Percentiles rank a stretch among this genome's conserved stretches.
Evolutionary conservation across 305 asterid genomes (phyloP).

Genomic region (Caryopteris hybrid): DNA sequence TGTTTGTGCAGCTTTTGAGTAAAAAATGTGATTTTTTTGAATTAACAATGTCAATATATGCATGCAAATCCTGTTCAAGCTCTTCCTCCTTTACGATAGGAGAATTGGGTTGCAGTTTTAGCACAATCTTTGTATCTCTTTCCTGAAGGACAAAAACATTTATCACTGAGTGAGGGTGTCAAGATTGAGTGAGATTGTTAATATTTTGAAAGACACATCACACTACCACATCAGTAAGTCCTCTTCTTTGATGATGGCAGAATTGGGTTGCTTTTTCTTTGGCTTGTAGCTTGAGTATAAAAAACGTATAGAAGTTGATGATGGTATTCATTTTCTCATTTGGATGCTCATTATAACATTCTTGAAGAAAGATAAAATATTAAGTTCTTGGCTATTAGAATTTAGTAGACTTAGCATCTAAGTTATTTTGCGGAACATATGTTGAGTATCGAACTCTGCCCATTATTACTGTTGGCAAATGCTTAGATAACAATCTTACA

Average conservation of each 20-base stretch:
- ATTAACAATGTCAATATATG: not conserved
- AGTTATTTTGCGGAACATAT: not conserved
- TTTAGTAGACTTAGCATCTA: not conserved
- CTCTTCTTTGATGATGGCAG: not conserved
- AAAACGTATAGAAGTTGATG: not conserved
- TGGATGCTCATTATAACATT: not conserved
- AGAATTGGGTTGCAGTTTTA: not conserved
- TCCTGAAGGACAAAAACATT: too few species aligned
- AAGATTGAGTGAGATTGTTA: too few species aligned
- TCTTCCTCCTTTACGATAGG: not conserved
- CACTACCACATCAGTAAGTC: too few species aligned
- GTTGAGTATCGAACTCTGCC: not conserved
- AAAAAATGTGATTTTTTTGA: not conserved
- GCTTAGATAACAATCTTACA: too few species aligned
- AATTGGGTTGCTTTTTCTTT: not conserved
- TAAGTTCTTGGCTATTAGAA: not conserved
- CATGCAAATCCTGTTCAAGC: not conserved
- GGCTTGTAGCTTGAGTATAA: not conserved
- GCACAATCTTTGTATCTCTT: too few species aligned
- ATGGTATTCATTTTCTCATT: not conserved
- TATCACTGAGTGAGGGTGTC: too few species aligned
- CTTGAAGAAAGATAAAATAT: not conserved
- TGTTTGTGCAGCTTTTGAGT: slow-evolving; percentile 2
- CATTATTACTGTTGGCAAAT: not conserved
- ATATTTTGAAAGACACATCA: too few species aligned